Percentiles rank a stretch among this genome's conserved stretches.
Conservation (phyloP, 768 basidiomycete genomes). For the Dentipellis sp. region DNA sequence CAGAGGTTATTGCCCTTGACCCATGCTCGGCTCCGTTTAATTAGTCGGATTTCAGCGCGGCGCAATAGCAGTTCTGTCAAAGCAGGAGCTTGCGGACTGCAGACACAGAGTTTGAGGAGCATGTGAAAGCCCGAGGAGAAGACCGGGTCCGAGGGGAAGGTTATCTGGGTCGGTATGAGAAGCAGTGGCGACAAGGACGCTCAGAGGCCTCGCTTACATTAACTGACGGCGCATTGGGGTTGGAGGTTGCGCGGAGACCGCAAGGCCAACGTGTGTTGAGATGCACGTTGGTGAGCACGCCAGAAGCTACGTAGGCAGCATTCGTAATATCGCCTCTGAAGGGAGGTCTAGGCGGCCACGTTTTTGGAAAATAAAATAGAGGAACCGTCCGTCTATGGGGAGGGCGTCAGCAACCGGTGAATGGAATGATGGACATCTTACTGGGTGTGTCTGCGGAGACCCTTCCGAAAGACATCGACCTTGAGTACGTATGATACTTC, state of each 20-base stretch:
- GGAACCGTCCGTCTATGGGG: neutral
- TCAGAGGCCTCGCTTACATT: neutral
- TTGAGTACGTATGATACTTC: neutral
- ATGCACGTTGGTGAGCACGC: neutral
- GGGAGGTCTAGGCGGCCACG: neutral
- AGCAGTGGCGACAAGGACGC: neutral
- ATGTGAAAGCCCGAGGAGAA: neutral
- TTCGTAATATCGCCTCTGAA: neutral
- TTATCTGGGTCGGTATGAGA: neutral
- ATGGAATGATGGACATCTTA: neutral
- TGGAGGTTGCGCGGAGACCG: neutral
- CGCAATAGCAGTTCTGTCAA: neutral
- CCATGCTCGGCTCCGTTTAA: neutral
- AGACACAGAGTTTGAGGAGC: neutral
- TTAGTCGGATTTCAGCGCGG: neutral
- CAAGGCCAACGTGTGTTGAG: neutral
- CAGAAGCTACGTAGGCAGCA: neutral
- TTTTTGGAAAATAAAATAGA: neutral
- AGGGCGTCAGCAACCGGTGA: too few relatives aligned
- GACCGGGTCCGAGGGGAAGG: neutral
- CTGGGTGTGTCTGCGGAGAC: neutral
- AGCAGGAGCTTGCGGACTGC: neutral
- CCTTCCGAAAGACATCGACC: neutral
- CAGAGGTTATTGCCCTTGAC: neutral
- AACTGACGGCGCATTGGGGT: neutral